These are phyloP conservation scores for Puccinia hordei DNA, from an alignment of 1,284 basidiomycete species.

Conservation along the genomic window DNA sequence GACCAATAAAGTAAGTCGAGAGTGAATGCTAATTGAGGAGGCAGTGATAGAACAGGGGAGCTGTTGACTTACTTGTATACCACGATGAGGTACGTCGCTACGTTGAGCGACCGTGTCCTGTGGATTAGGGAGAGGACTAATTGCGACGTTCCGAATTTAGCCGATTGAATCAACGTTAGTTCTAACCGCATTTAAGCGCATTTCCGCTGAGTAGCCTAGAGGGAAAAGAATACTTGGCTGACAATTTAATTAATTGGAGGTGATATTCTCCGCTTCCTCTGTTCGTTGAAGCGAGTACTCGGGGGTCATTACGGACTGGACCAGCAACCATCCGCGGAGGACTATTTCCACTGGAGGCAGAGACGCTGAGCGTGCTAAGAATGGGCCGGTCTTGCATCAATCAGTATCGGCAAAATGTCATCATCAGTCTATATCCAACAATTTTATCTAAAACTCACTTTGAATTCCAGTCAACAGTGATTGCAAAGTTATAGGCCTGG, in stretches of 20 bases:
- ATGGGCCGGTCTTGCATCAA: neutral
- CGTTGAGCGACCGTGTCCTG: neutral
- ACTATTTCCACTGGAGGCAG: neutral
- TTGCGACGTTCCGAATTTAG: neutral
- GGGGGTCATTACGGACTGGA: slow-evolving; percentile 1
- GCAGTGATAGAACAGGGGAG: neutral
- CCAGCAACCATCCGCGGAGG: neutral
- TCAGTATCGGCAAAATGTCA: neutral
- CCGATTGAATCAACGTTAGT: neutral
- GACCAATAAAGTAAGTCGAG: neutral
- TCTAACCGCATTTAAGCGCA: neutral
- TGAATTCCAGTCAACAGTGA: slow-evolving; percentile 29
- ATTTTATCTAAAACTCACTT: neutral
- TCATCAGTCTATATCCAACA: neutral
- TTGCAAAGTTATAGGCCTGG: slow-evolving; percentile 24
- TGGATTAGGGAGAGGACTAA: slow-evolving; percentile 1
- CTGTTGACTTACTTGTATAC: slow-evolving; percentile 12
- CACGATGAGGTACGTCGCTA: slow-evolving; percentile 7
- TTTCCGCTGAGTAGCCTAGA: neutral
- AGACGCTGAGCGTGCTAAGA: slow-evolving; percentile 22
- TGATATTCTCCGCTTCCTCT: slow-evolving; percentile 14
- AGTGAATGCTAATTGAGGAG: neutral
- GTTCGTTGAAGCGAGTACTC: neutral
- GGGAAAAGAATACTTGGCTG: neutral
- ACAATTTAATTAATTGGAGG: slow-evolving; percentile 35